Evolutionary conservation across 768 basidiomycete species (phyloP), one percentile per base, ranked within the genome.

Genomic region (Xanthoconium stramineum): DNA sequence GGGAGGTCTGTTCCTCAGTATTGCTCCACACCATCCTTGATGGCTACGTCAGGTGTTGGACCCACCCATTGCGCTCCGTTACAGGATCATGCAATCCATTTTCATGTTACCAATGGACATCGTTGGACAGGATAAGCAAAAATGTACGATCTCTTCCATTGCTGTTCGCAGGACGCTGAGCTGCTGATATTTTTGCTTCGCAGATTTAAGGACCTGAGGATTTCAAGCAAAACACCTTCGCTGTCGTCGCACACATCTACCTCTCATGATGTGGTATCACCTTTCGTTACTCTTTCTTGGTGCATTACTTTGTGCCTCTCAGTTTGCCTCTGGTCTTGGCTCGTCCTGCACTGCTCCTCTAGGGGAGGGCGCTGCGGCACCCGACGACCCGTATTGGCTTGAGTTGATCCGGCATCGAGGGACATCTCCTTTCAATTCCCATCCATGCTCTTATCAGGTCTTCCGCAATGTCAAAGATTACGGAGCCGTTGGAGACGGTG

Each of bases 391-490:
- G 0, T 89, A 79, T 67, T 90, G 88, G 88, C 70, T 86, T 62
- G 72, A 89, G 67, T 79, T 60, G 47, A 89, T 90, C 61, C 79
- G 77, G 46, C 88, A 88, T 64, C 85, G 82, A 64, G 86, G 85
- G 24, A 81, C 74, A 20, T 74, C 88, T 5, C 80, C 88, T 2
- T 85, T 79, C 69, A 84, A 86, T 61, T 58, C 81, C 1, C 73
- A 80, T 59, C 75, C 80, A 12, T 66, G 66, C 33, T 62, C 68
- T 6, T 91, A 89, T 68, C 74, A 81, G 46, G 85, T 89, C 20
- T 89, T 87, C 70, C 78, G 88, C 40, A 89, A 89, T 64, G 88
- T 90, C 54, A 88, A 85, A 57, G 74, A 76, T 36, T 78, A 73
- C 53, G 75, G 81, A 55, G 81, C 81, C 35, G 70, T 63, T 45